A percentile compares a stretch with the other conserved stretches of the same genome.
Conservation (phyloP, 164 flowering plant species). For the Nelumbo lutea region DNA sequence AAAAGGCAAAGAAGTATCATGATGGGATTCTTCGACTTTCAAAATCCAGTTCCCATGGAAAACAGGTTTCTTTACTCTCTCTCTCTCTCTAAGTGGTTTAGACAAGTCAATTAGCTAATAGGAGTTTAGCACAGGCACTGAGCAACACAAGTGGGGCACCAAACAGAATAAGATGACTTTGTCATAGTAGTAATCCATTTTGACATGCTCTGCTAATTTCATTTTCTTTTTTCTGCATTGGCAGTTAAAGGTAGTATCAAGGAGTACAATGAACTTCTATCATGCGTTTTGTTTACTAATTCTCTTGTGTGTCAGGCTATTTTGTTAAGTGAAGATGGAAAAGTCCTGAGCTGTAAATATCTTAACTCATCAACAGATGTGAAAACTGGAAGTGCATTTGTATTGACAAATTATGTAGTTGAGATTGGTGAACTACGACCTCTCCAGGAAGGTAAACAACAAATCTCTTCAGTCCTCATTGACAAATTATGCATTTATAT, state of each 20-base stretch:
- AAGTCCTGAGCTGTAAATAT: conserved; percentile 23
- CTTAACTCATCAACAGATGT: conserved; percentile 27
- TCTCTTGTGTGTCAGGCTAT: conserved; percentile 22
- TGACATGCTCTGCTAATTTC: too few relatives aligned
- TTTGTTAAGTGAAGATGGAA: conserved; percentile 34
- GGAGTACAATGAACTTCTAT: not conserved
- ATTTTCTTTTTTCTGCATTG: not conserved
- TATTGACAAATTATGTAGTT: conserved; percentile 29
- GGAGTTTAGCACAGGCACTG: too few relatives aligned
- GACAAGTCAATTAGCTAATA: not conserved
- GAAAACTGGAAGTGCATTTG: conserved; percentile 23
- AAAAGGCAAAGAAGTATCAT: conserved; percentile 76
- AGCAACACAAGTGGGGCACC: too few relatives aligned
- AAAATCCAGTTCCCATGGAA: conserved; percentile 37
- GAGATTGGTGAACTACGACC: conserved; percentile 29
- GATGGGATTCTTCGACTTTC: conserved; percentile 58
- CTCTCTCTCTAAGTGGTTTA: not conserved
- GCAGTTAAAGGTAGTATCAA: not conserved
- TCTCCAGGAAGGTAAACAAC: conserved; percentile 14
- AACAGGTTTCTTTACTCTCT: conserved; percentile 43
- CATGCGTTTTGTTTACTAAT: not conserved
- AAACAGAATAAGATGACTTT: too few relatives aligned
- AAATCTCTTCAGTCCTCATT: not conserved
- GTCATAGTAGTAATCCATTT: too few relatives aligned
- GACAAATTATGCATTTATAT: not conserved